Percentiles rank a stretch among this genome's conserved stretches.
These are phyloP conservation scores for Irpex rosettiformis DNA, from an alignment of 1,284 basidiomycete species.

Conservation along the genomic window DNA sequence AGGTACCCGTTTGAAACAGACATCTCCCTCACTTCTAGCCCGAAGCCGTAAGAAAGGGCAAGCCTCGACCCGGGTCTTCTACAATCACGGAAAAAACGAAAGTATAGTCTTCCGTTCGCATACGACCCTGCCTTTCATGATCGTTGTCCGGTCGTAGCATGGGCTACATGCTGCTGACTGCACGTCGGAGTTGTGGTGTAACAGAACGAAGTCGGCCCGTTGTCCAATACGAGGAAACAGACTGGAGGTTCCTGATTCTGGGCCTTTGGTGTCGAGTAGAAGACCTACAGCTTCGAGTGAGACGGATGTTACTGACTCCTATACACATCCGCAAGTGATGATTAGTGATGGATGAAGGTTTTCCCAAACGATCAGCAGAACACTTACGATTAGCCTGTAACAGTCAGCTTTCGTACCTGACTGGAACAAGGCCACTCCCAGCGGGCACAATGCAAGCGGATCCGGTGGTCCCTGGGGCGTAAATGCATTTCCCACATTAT, in stretches of 20 bases:
- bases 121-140: slow-evolving; percentile 29
- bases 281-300: slow-evolving; percentile 38
- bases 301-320: slow-evolving; percentile 27
- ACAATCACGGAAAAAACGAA: not conserved
- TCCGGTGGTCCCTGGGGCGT: slow-evolving; percentile 63
- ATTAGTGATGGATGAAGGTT: not conserved
- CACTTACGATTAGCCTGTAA: slow-evolving; percentile 45
- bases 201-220: slow-evolving; percentile 56
- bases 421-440: slow-evolving; percentile 61
- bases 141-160: slow-evolving; percentile 40
- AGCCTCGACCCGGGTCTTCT: no score
- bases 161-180: slow-evolving; percentile 49
- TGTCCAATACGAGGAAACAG: slow-evolving; percentile 39
- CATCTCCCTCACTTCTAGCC: no score
- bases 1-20: no score
- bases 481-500: slow-evolving; percentile 65
- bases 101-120: not conserved
- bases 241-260: slow-evolving; percentile 1
- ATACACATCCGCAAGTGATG: not conserved
- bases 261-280: not conserved
- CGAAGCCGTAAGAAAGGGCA: no score
- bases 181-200: slow-evolving; percentile 45
- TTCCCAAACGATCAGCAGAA: not conserved
- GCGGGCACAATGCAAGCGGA: slow-evolving; percentile 52
- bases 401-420: slow-evolving; percentile 46